phyloP scores from a whole-genome alignment of 2,329 filamentous ascomycete species.

The Pyrenophora graminea region DNA sequence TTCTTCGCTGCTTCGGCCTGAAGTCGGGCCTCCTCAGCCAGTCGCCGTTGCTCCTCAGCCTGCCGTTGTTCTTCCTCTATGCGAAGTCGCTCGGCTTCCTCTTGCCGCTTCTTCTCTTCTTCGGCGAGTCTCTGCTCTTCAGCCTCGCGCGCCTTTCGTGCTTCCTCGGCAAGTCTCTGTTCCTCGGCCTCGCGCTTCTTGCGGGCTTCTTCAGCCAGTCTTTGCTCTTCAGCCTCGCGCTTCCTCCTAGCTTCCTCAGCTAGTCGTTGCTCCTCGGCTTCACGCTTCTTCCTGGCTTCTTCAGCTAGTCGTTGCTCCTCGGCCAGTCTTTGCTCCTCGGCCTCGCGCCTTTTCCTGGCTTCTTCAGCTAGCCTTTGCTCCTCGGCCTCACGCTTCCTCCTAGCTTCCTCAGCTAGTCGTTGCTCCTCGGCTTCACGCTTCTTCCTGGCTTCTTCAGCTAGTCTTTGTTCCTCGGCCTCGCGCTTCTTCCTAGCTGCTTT shows the following conservation, averaged over 20 bases:
- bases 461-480: conserved; percentile 5
- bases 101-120: conserved; percentile 38
- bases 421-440: conserved; percentile 8
- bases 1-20: conserved; percentile 53
- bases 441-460: conserved; percentile 3
- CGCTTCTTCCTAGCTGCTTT: conserved; percentile 12
- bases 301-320: conserved; percentile 37
- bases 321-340: conserved; percentile 27
- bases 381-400: conserved; percentile 70
- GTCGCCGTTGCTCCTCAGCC: conserved; percentile 43
- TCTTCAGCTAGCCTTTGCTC: conserved; percentile 50
- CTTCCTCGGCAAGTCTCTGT: conserved; percentile 49
- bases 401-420: conserved; percentile 24
- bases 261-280: conserved; percentile 18
- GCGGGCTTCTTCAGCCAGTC: conserved; percentile 27
- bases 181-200: conserved; percentile 52
- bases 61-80: conserved; percentile 49
- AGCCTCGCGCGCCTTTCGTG: conserved; percentile 63
- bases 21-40: conserved; percentile 47
- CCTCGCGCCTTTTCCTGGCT: conserved; percentile 37
- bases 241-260: conserved; percentile 1
- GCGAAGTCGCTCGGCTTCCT: conserved; percentile 61
- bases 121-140: conserved; percentile 19
- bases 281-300: conserved; percentile 46
- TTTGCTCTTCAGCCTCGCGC: conserved; percentile 40